phyloP scores from a whole-genome alignment of 768 basidiomycete species.

The Dacryopinax spathularia region DNA sequence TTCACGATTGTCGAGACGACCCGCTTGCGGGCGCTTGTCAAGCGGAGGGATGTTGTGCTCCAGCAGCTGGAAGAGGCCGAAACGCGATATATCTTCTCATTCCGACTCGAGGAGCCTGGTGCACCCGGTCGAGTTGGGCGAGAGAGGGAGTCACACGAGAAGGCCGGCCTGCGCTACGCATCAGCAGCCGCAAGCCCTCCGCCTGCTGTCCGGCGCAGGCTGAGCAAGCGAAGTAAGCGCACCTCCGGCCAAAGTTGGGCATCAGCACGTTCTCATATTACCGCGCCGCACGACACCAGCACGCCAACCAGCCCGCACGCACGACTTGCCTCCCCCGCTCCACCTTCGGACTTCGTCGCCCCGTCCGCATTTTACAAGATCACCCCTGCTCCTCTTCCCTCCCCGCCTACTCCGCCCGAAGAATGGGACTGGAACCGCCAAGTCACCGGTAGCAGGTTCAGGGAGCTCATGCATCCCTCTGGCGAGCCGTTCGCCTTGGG shows the following conservation, averaged over 20 bases:
- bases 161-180: background rate
- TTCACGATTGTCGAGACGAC: constrained; percentile 65
- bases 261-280: too few relatives aligned
- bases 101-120: constrained; percentile 36
- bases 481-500: background rate
- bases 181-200: constrained; percentile 22
- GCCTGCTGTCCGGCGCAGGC: background rate
- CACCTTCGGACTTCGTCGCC: background rate
- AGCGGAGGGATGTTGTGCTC: constrained; percentile 61
- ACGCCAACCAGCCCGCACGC: background rate
- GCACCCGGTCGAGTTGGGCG: too few relatives aligned
- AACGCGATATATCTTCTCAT: constrained; percentile 61
- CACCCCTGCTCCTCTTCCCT: background rate
- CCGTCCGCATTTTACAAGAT: constrained; percentile 1
- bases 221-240: background rate
- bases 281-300: too few relatives aligned
- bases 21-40: constrained; percentile 50
- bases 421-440: background rate
- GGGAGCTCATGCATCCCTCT: background rate
- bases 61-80: constrained; percentile 70
- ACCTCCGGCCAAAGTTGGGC: background rate
- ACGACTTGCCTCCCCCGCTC: background rate
- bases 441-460: background rate
- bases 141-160: background rate
- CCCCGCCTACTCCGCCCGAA: background rate